Conservation (phyloP, 306 rosid genomes). For the Vigna trinervia region DNA sequence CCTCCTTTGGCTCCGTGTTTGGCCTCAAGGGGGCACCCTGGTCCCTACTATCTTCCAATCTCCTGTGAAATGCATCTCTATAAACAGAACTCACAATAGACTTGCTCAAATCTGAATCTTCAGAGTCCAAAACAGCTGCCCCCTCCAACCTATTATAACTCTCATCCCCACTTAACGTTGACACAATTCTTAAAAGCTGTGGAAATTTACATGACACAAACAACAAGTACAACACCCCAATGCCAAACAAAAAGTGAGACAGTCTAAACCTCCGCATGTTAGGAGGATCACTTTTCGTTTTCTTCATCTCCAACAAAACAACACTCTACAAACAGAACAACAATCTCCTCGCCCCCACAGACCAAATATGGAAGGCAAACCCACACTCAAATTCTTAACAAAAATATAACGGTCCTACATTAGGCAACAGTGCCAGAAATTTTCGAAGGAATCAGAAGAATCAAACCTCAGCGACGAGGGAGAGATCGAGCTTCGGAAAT, state of each 20-base stretch:
- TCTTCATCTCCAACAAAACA: conserved; percentile 60
- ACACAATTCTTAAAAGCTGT: conserved; percentile 61
- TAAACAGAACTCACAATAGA: conserved; percentile 67
- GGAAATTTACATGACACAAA: conserved; percentile 84
- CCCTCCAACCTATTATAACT: conserved; percentile 57
- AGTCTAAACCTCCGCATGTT: conserved; percentile 72
- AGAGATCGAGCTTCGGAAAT: conserved; percentile 47
- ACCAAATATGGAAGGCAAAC: conserved; percentile 35
- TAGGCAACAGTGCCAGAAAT: conserved; percentile 20
- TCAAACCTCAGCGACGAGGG: conserved; percentile 38
- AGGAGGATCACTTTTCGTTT: conserved; percentile 69
- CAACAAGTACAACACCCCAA: conserved; percentile 73
- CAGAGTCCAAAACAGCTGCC: conserved; percentile 45
- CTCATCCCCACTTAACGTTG: conserved; percentile 78
- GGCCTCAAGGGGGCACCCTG: conserved; percentile 71
- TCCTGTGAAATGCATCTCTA: conserved; percentile 76
- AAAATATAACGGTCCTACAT: conserved; percentile 25
- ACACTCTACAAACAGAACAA: conserved; percentile 39
- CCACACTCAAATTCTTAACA: conserved; percentile 24
- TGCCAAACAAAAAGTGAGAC: conserved; percentile 72
- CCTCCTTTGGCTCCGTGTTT: conserved; percentile 64
- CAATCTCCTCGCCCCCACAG: conserved; percentile 43
- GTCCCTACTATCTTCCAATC: conserved; percentile 70
- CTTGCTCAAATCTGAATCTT: conserved; percentile 69
- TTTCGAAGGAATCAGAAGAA: conserved; percentile 5